Evolutionary conservation across 2,329 filamentous ascomycete species (phyloP).

Genomic region (Plenodomus biglobosus): DNA sequence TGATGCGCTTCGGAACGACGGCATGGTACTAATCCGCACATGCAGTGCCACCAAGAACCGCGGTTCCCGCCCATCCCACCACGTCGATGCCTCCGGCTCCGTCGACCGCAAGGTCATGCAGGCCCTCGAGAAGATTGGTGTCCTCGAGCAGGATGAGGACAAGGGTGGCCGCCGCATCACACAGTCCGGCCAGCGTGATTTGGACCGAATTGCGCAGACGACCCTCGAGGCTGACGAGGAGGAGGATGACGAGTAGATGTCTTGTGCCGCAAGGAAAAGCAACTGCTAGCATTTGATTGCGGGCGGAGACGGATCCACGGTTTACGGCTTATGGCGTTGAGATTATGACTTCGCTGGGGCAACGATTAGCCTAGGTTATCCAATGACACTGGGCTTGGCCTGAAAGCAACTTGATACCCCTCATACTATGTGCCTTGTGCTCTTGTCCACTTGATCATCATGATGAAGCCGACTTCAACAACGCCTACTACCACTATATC

Average conservation of each 20-base stretch:
- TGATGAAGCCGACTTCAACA: neutral
- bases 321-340: conserved; percentile 44
- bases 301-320: conserved; percentile 33
- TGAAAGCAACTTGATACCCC: conserved; percentile 37
- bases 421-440: neutral
- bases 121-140: conserved; percentile 98
- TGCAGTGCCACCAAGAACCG: conserved; percentile 81
- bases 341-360: conserved; percentile 33
- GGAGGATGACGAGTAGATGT: conserved; percentile 47
- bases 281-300: conserved; percentile 31
- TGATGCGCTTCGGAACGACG: neutral
- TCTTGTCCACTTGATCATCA: neutral
- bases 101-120: conserved; percentile 98
- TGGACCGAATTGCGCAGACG: conserved; percentile 71
- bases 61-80: conserved; percentile 84
- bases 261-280: conserved; percentile 10
- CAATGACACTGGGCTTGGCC: conserved; percentile 40
- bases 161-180: conserved; percentile 99
- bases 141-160: conserved; percentile 96
- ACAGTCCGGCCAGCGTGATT: conserved; percentile 96
- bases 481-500: too few relatives aligned
- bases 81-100: conserved; percentile 91
- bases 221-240: conserved; percentile 56
- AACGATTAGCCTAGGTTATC: conserved; percentile 36
- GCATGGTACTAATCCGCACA: conserved; percentile 7